phyloP scores from a whole-genome alignment of 345 rosid species.

The Punica granatum region DNA sequence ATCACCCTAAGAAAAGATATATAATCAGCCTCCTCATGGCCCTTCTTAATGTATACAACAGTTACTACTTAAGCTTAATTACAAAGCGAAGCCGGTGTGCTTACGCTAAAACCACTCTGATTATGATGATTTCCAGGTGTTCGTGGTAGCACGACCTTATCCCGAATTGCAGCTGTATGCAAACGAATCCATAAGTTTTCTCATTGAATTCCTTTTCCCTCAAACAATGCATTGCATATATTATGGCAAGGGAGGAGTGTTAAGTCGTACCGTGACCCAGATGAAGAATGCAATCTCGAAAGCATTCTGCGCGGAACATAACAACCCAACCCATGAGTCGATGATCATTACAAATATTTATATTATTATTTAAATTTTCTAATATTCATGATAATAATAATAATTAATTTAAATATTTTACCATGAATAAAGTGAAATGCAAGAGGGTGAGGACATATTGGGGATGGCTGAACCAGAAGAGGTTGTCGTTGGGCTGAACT shows the following conservation, averaged over 20 bases:
- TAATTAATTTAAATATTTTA: conserved; percentile 6
- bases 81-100: conserved; percentile 10
- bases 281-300: conserved; percentile 62
- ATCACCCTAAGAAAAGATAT: conserved; percentile 31
- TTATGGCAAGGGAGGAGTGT: not conserved
- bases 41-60: not conserved
- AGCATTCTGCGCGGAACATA: conserved; percentile 45
- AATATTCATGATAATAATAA: too few relatives aligned
- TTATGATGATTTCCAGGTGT: conserved; percentile 21
- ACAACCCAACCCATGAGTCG: not conserved
- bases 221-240: too few relatives aligned
- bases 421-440: conserved; percentile 43
- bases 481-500: conserved; percentile 44
- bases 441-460: conserved; percentile 41
- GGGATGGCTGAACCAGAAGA: conserved; percentile 54
- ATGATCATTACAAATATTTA: not conserved
- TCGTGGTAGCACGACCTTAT: conserved; percentile 60
- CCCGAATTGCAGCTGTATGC: conserved; percentile 39
- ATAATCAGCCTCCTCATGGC: not conserved
- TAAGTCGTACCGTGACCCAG: conserved; percentile 56
- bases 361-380: too few relatives aligned
- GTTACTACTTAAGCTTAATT: not conserved
- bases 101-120: conserved; percentile 61
- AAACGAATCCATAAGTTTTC: too few relatives aligned
- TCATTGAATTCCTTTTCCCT: too few relatives aligned